phyloP scores from a whole-genome alignment of 208 protist species.

The Crithidia mellificae region DNA sequence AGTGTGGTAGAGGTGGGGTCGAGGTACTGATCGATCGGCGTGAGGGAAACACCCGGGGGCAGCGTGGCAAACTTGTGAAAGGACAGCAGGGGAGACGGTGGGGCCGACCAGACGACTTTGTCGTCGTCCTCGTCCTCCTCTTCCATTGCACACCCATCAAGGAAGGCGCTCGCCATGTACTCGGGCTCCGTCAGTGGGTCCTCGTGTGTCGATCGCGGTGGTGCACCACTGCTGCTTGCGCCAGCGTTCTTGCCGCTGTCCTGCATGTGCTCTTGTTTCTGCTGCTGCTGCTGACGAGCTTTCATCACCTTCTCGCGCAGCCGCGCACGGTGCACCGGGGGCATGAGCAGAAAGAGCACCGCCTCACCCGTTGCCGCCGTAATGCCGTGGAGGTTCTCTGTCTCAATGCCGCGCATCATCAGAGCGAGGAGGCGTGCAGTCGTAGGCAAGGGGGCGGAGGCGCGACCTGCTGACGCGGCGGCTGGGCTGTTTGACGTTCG shows the following conservation, averaged over 20 bases:
- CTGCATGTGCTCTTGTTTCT: neutral
- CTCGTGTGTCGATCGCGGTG: neutral
- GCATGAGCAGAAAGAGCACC: conserved; percentile 22
- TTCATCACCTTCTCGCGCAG: conserved; percentile 15
- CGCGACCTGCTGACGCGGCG: neutral
- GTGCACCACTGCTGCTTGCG: neutral
- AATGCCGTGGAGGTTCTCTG: conserved; percentile 16
- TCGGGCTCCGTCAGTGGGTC: conserved; percentile 5
- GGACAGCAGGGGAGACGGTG: conserved; percentile 29
- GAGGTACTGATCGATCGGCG: neutral
- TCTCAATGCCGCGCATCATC: conserved; percentile 22
- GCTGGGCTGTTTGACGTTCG: neutral
- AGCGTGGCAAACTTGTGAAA: neutral
- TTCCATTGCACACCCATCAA: conserved; percentile 5
- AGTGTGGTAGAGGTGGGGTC: no score
- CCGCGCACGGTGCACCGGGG: conserved; percentile 8
- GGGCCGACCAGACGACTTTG: conserved; percentile 29
- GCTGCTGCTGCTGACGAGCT: conserved; percentile 1
- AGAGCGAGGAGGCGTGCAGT: conserved; percentile 18
- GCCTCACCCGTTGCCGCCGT: conserved; percentile 8
- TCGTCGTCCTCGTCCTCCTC: conserved; percentile 25
- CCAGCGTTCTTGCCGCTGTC: neutral
- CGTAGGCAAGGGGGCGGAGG: conserved; percentile 4
- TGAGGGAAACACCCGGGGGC: neutral
- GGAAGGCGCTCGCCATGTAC: neutral